Percentiles rank a stretch among this genome's conserved stretches.
These are phyloP conservation scores for Dillenia suffruticosa DNA, from an alignment of 164 flowering plant genomes.

Conservation along the genomic window DNA sequence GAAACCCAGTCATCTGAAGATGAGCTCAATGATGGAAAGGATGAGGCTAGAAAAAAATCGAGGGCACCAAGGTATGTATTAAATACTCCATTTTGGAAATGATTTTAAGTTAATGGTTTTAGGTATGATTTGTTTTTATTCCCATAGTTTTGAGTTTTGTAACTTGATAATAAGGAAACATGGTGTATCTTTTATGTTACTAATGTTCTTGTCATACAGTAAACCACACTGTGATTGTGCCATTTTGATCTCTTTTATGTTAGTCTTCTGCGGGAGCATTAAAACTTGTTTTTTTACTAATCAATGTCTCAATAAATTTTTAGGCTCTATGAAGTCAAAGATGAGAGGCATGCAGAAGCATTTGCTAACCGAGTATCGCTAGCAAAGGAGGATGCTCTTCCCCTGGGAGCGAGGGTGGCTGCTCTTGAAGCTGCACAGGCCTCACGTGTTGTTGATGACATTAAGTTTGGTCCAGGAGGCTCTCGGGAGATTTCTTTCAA, in stretches of 20 bases:
- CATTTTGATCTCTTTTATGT: too few species aligned
- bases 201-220: not conserved
- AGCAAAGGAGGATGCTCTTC: constrained; percentile 71
- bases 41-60: constrained; percentile 23
- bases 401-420: constrained; percentile 79
- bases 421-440: constrained; percentile 30
- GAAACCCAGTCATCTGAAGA: constrained; percentile 47
- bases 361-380: constrained; percentile 54
- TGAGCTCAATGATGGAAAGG: constrained; percentile 21
- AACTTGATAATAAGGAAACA: not conserved
- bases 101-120: too few species aligned
- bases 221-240: not conserved
- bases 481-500: constrained; percentile 83
- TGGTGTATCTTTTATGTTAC: not conserved
- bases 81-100: too few species aligned
- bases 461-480: constrained; percentile 81
- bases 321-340: constrained; percentile 88
- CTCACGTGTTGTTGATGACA: constrained; percentile 21
- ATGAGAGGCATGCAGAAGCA: constrained; percentile 88
- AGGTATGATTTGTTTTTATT: constrained; percentile 7
- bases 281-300: not conserved
- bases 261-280: not conserved
- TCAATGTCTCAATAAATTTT: constrained; percentile 2
- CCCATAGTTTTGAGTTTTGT: not conserved
- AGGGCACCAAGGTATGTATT: constrained; percentile 51